These are phyloP conservation scores for Colletotrichum tropicale DNA, from an alignment of 2,329 filamentous ascomycete species.

Conservation along the genomic window DNA sequence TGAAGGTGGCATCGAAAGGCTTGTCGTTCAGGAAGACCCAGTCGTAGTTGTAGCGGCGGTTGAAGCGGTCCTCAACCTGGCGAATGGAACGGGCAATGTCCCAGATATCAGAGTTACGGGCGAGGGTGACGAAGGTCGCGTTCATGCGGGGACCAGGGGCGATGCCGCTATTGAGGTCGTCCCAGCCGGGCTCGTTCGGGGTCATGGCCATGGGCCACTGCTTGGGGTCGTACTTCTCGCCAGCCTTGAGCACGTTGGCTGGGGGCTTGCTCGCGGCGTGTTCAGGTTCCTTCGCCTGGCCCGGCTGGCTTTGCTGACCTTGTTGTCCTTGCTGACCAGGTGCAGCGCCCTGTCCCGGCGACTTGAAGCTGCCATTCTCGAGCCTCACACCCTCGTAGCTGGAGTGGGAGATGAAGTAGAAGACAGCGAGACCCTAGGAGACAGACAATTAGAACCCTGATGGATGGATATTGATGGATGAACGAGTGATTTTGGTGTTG, in stretches of 20 bases:
- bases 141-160: conserved; percentile 82
- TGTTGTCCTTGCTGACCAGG: not conserved
- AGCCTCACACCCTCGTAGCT: conserved; percentile 46
- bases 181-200: conserved; percentile 57
- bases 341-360: conserved; percentile 51
- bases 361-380: conserved; percentile 11
- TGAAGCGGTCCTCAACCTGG: conserved; percentile 97
- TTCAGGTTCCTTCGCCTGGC: conserved; percentile 24
- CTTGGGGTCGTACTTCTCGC: conserved; percentile 38
- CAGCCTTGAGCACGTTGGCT: conserved; percentile 24
- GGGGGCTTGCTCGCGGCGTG: conserved; percentile 23
- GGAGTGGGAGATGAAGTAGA: conserved; percentile 80
- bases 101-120: conserved; percentile 93
- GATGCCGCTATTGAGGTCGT: conserved; percentile 51
- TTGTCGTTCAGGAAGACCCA: conserved; percentile 99
- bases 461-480: not conserved
- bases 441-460: conserved; percentile 18
- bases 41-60: conserved; percentile 94
- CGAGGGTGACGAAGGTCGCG: conserved; percentile 95
- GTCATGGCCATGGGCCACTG: conserved; percentile 56
- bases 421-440: conserved; percentile 65
- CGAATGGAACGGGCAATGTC: conserved; percentile 96
- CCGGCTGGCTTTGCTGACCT: not conserved
- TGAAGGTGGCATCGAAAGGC: conserved; percentile 92
- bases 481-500: too few relatives aligned